phyloP scores from a whole-genome alignment of 495 filamentous ascomycete genomes.

The Penicillium goetzii region DNA sequence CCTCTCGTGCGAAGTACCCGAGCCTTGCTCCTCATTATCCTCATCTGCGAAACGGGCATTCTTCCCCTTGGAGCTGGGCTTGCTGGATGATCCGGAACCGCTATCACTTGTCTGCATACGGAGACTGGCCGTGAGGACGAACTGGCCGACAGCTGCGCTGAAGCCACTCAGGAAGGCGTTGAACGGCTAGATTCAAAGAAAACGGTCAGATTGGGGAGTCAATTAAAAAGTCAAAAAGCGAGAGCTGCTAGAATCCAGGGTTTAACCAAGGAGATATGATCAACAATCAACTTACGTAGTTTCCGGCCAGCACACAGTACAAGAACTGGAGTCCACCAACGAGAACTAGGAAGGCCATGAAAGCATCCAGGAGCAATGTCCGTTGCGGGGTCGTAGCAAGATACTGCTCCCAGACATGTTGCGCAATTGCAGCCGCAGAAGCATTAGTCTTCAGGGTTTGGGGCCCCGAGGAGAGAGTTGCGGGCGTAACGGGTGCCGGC shows the following conservation, averaged over 20 bases:
- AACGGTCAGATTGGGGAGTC: background rate
- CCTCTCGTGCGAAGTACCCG: conserved; percentile 54
- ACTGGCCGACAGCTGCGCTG: conserved; percentile 92
- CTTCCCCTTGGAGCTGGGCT: conserved; percentile 41
- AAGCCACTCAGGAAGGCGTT: conserved; percentile 98
- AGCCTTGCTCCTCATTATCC: conserved; percentile 34
- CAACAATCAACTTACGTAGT: conserved; percentile 71
- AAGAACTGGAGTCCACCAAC: conserved; percentile 89
- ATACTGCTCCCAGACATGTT: conserved; percentile 74
- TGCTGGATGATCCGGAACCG: conserved; percentile 15
- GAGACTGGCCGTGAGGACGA: conserved; percentile 88
- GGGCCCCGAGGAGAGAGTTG: conserved; percentile 52
- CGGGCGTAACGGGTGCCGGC: conserved; percentile 33
- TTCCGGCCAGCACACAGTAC: conserved; percentile 90
- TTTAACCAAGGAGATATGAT: background rate
- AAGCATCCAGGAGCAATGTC: conserved; percentile 88
- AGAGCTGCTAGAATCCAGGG: background rate
- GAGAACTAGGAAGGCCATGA: conserved; percentile 86
- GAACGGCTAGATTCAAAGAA: conserved; percentile 69
- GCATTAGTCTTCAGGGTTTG: conserved; percentile 46
- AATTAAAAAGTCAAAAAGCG: background rate
- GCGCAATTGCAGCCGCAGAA: conserved; percentile 55
- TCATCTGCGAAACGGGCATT: conserved; percentile 35
- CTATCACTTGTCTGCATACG: conserved; percentile 82
- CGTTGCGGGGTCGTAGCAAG: conserved; percentile 79